Conservation (phyloP, 768 basidiomycete species). For the Boletus eberwhitei region DNA sequence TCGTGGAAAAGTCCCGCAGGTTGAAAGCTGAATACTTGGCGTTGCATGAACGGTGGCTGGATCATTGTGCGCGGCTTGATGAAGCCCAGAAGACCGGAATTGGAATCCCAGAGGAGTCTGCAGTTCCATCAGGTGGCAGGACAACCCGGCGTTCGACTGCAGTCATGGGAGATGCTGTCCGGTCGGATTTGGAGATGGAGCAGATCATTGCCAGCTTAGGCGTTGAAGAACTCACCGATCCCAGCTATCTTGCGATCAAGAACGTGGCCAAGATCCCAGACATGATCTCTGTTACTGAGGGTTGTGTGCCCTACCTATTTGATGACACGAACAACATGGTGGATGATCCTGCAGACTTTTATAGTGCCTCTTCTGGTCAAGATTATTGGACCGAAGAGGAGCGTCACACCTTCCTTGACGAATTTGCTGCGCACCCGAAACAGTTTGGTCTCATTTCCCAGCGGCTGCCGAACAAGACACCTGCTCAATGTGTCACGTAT, state of each 20-base stretch:
- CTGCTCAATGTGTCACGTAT: conserved; percentile 85
- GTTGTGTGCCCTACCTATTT: conserved; percentile 59
- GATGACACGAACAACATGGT: conserved; percentile 87
- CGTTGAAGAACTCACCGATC: conserved; percentile 90
- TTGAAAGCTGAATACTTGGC: conserved; percentile 65
- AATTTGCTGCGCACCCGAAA: conserved; percentile 84
- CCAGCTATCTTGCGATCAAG: conserved; percentile 76
- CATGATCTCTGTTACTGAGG: conserved; percentile 72
- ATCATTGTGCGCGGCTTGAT: conserved; percentile 68
- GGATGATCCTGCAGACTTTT: conserved; percentile 73
- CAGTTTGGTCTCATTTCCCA: conserved; percentile 93
- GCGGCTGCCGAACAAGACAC: conserved; percentile 76
- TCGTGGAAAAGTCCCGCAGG: conserved; percentile 51
- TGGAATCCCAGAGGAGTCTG: conserved; percentile 36
- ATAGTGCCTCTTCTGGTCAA: conserved; percentile 66
- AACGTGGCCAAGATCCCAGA: conserved; percentile 90
- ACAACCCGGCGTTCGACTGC: conserved; percentile 75
- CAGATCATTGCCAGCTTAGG: conserved; percentile 94
- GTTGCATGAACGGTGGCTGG: conserved; percentile 70
- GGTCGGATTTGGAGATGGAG: conserved; percentile 95
- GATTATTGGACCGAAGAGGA: conserved; percentile 89
- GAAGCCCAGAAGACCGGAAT: conserved; percentile 36
- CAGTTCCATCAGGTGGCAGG: conserved; percentile 43
- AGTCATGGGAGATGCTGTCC: conserved; percentile 78
- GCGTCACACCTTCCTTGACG: conserved; percentile 70